Evolutionary conservation across 768 basidiomycete species (phyloP).

Genomic region (Inosperma sp.): DNA sequence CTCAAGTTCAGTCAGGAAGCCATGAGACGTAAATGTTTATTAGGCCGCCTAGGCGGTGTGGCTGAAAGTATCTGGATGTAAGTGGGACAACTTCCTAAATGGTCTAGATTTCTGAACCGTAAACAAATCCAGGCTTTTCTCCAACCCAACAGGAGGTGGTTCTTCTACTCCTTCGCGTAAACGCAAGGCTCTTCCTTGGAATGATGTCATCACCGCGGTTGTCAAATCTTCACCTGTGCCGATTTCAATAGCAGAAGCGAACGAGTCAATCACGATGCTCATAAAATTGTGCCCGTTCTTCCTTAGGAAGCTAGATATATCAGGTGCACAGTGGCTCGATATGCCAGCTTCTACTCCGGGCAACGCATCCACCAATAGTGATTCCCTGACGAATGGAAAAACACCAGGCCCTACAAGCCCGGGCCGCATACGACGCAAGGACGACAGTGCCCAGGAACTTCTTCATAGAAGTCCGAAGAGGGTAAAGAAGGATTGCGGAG

Average conservation of each 20-base stretch:
- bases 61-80: constrained; percentile 91
- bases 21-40: constrained; percentile 65
- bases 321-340: constrained; percentile 54
- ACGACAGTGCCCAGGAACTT: constrained; percentile 58
- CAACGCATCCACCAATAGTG: constrained; percentile 17
- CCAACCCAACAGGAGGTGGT: constrained; percentile 48
- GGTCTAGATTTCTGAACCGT: not conserved
- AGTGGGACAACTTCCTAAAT: constrained; percentile 23
- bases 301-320: constrained; percentile 57
- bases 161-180: constrained; percentile 59
- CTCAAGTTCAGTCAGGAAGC: constrained; percentile 74
- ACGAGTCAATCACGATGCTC: constrained; percentile 66
- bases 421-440: constrained; percentile 41
- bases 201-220: constrained; percentile 64
- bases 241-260: constrained; percentile 71
- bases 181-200: constrained; percentile 61
- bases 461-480: constrained; percentile 66
- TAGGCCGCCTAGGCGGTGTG: constrained; percentile 72
- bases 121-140: constrained; percentile 82
- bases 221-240: constrained; percentile 81
- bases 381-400: constrained; percentile 38
- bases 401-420: constrained; percentile 44
- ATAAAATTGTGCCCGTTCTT: constrained; percentile 76
- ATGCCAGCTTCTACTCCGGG: constrained; percentile 46
- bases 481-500: constrained; percentile 64